Conservation (phyloP, 2,329 filamentous ascomycete species). For the Penicillium sp. region DNA sequence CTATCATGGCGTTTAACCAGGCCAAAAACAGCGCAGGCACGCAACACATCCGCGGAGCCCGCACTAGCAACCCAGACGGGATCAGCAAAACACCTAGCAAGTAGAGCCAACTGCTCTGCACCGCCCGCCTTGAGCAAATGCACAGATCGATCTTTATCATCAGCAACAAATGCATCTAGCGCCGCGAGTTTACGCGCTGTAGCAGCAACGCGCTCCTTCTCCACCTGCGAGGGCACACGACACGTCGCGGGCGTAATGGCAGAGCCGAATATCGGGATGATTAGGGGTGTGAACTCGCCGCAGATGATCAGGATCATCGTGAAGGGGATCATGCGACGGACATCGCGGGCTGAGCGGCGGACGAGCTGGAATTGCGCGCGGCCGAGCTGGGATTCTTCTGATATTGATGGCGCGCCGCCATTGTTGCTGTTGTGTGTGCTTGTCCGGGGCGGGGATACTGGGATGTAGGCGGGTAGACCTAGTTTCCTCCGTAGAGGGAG, state of each 20-base stretch:
- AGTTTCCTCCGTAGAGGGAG: slow-evolving; percentile 27
- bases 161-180: slow-evolving; percentile 18
- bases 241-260: slow-evolving; percentile 70
- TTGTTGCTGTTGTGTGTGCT: slow-evolving; percentile 9
- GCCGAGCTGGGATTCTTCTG: slow-evolving; percentile 34
- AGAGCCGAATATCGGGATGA: slow-evolving; percentile 62
- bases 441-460: slow-evolving; percentile 22
- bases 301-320: slow-evolving; percentile 64
- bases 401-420: slow-evolving; percentile 2
- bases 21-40: slow-evolving; percentile 30
- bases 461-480: slow-evolving; percentile 29
- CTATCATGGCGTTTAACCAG: slow-evolving; percentile 31
- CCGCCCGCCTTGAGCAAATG: slow-evolving; percentile 11
- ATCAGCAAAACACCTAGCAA: slow-evolving; percentile 21
- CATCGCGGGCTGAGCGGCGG: slow-evolving; percentile 60
- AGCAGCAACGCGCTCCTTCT: slow-evolving; percentile 44
- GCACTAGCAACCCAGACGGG: slow-evolving; percentile 17
- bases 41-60: slow-evolving; percentile 21
- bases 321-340: slow-evolving; percentile 70
- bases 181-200: slow-evolving; percentile 39
- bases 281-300: slow-evolving; percentile 76
- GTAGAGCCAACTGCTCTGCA: slow-evolving; percentile 25
- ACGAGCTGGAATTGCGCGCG: slow-evolving; percentile 64
- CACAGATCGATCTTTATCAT: slow-evolving; percentile 10
- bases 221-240: slow-evolving; percentile 67